Evolutionary conservation across 257 asterid genomes (phyloP).

Genomic region (Fraxinus quadrangulata): DNA sequence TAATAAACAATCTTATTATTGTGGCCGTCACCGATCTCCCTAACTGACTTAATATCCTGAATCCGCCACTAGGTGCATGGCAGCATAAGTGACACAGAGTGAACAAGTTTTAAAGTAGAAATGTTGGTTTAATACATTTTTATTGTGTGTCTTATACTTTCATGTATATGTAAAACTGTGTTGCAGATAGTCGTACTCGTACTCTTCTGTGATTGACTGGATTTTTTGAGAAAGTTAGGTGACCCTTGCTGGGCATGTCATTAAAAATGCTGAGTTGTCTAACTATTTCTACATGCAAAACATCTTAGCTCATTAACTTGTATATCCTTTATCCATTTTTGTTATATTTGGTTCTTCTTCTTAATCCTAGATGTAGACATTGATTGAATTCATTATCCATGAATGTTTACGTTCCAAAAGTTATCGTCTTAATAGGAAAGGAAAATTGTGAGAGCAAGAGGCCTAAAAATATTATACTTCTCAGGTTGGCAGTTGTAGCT

Average conservation of each 20-base stretch:
- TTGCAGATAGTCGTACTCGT: background rate
- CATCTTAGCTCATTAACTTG: background rate
- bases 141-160: background rate
- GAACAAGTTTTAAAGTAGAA: background rate
- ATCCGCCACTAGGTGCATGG: background rate
- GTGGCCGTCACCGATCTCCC: no score
- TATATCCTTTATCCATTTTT: background rate
- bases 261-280: background rate
- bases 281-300: background rate
- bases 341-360: background rate
- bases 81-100: background rate
- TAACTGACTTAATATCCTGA: no score
- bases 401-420: background rate
- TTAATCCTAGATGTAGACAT: background rate
- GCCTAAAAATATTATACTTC: conserved; percentile 10
- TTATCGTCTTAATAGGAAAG: background rate
- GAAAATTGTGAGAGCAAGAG: background rate
- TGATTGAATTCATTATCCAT: background rate
- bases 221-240: background rate
- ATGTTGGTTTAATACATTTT: background rate
- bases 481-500: conserved; percentile 89
- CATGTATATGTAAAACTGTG: background rate
- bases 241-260: background rate
- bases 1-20: no score
- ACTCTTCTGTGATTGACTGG: background rate